Evolutionary conservation across 2,329 filamentous ascomycete genomes (phyloP), one percentile per base, ranked within the genome.

Genomic region (Colletotrichum orchidophilum): DNA sequence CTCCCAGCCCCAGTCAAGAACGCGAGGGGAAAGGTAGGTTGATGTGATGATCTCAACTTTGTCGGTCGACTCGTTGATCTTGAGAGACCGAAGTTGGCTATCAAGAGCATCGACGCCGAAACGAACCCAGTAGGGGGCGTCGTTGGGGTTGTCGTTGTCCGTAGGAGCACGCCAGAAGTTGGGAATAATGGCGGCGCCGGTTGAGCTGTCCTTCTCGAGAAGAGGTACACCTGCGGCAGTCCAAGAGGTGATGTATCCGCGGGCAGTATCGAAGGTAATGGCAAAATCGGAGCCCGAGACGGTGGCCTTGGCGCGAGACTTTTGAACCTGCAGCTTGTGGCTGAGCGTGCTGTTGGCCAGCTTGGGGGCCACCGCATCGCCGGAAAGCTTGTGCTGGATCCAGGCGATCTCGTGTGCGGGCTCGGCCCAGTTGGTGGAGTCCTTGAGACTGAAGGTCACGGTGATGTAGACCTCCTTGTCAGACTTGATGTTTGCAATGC

Each of bases 131-230:
- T 91, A 88, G 5, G 84, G 85, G 3, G 87, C 83, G 12, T 88
- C 87, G 18, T 80, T 76, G 0, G 87, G 84, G 0, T 82, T 81
- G 75, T 93, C 91, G 75, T 93, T 93, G 78, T 93, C 89, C 0
- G 90, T 93, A 15, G 87, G 85, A 0, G 91, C 88, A 5, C 91
- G 88, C 86, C 90, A 92, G 79, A 93, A 88, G 6, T 83, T 82
- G 1, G 87, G 83, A 9, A 78, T 75, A 18, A 85, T 77, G 26
- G 82, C 84, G 3, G 80, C 78, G 8, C 78, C 74, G 3, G 79
- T 80, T 42, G 72, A 76, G 0, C 84, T 79, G 58, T 82, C 78
- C 0, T 75, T 60, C 8, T 75, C 79, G 12, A 87, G 77, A 0
- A 87, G 71, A 0, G 78, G 59, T 39, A 78, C 73, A 63, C 78